phyloP scores from a whole-genome alignment of 768 basidiomycete genomes.

The Serpula lacrymans region DNA sequence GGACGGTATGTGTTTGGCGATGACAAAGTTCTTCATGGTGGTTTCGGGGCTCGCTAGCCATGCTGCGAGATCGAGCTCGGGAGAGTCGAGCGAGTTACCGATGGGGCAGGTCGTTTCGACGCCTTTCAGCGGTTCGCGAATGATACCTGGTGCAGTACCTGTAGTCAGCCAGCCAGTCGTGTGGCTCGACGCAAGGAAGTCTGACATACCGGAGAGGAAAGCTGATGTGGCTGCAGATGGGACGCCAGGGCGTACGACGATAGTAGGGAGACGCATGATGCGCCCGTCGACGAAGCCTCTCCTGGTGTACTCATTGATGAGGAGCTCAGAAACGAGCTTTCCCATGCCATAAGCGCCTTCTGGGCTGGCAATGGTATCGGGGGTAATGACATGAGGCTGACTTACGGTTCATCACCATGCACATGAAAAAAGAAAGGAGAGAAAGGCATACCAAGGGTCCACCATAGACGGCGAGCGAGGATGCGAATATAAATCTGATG shows the following conservation, averaged over 20 bases:
- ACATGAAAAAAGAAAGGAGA: not conserved
- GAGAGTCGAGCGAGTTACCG: conserved; percentile 40
- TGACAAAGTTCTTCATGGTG: conserved; percentile 51
- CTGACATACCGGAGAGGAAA: conserved; percentile 48
- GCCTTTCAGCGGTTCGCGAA: conserved; percentile 57
- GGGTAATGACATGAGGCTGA: conserved; percentile 42
- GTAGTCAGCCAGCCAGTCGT: not conserved
- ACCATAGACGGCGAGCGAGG: conserved; percentile 58
- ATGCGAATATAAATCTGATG: conserved; percentile 57
- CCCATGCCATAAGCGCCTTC: conserved; percentile 56
- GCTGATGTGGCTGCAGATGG: conserved; percentile 54
- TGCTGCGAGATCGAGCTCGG: conserved; percentile 41
- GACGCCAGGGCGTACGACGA: conserved; percentile 52
- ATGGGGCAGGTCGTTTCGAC: conserved; percentile 49
- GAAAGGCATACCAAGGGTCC: conserved; percentile 40
- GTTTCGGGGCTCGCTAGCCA: conserved; percentile 53
- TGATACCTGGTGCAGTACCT: conserved; percentile 34
- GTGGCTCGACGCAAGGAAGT: too few relatives aligned
- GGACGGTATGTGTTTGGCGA: conserved; percentile 44
- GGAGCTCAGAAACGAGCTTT: conserved; percentile 52
- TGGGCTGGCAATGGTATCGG: conserved; percentile 50
- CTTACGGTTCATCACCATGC: not conserved
- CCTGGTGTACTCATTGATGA: conserved; percentile 59
- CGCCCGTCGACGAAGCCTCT: conserved; percentile 57
- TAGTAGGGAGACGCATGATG: conserved; percentile 57